Conservation (phyloP, 2,329 filamentous ascomycete genomes). For the Zymoseptoria crescenta region DNA sequence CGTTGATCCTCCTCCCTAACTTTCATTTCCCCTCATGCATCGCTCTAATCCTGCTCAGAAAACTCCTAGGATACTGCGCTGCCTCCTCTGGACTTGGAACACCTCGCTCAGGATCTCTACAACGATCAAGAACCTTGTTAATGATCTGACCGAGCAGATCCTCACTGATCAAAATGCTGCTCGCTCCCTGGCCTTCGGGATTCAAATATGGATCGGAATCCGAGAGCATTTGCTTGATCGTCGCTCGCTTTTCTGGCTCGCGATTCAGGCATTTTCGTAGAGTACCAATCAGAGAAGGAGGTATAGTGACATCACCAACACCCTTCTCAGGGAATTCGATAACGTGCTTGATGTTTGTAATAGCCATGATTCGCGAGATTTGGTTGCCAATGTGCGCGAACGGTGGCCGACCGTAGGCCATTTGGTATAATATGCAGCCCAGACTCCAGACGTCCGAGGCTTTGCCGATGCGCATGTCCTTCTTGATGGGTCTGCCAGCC, state of each 20-base stretch:
- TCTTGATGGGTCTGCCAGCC: conserved; percentile 46
- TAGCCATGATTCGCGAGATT: conserved; percentile 77
- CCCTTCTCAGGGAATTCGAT: conserved; percentile 66
- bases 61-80: conserved; percentile 38
- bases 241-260: conserved; percentile 49
- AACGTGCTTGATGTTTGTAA: conserved; percentile 67
- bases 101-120: conserved; percentile 44
- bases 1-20: neutral
- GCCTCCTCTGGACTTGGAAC: conserved; percentile 51
- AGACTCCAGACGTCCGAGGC: conserved; percentile 94
- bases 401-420: conserved; percentile 94
- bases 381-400: conserved; percentile 88
- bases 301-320: conserved; percentile 54
- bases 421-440: conserved; percentile 94
- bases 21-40: conserved; percentile 30
- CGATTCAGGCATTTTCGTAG: conserved; percentile 52
- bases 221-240: conserved; percentile 48
- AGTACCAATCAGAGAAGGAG: conserved; percentile 48
- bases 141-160: conserved; percentile 55
- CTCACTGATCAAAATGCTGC: conserved; percentile 45
- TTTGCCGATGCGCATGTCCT: conserved; percentile 92
- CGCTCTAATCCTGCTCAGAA: conserved; percentile 41
- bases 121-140: conserved; percentile 52
- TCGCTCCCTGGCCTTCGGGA: conserved; percentile 43
- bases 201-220: conserved; percentile 51